These are phyloP conservation scores for Ilyonectria destructans DNA, from an alignment of 2,329 filamentous ascomycete genomes.

Conservation along the genomic window DNA sequence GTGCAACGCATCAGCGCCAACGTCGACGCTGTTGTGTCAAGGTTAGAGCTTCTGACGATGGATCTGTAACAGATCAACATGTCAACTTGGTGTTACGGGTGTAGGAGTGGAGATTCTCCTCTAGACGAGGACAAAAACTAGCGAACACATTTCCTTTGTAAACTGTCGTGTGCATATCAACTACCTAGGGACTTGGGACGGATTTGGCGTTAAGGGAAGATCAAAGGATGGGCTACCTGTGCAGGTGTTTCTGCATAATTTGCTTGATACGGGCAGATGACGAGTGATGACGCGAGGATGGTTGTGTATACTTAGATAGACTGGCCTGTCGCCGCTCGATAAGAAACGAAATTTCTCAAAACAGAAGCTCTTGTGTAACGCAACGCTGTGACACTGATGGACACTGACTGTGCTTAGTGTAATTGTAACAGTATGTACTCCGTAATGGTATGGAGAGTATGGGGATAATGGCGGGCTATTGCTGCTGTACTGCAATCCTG, in stretches of 20 bases:
- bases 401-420: no score
- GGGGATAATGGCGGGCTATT: neutral
- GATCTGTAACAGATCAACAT: constrained; percentile 49
- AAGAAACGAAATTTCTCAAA: constrained; percentile 41
- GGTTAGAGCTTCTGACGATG: constrained; percentile 57
- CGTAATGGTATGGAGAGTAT: neutral
- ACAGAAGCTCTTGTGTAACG: neutral
- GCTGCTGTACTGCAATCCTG: neutral
- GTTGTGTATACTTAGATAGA: constrained; percentile 52
- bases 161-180: constrained; percentile 43
- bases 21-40: constrained; percentile 55
- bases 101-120: constrained; percentile 26
- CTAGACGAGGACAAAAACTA: constrained; percentile 40
- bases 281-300: constrained; percentile 48
- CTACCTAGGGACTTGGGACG: constrained; percentile 38
- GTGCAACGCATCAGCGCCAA: constrained; percentile 65
- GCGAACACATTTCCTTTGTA: constrained; percentile 44
- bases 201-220: constrained; percentile 45
- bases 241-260: constrained; percentile 44
- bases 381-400: neutral
- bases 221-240: constrained; percentile 37
- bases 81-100: neutral
- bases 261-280: constrained; percentile 45
- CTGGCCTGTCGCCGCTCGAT: constrained; percentile 47
- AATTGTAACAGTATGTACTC: neutral